Percentiles rank a stretch among this genome's conserved stretches.
Evolutionary conservation across 2,329 filamentous ascomycete species (phyloP).

Genomic region (Venturia nashicola): DNA sequence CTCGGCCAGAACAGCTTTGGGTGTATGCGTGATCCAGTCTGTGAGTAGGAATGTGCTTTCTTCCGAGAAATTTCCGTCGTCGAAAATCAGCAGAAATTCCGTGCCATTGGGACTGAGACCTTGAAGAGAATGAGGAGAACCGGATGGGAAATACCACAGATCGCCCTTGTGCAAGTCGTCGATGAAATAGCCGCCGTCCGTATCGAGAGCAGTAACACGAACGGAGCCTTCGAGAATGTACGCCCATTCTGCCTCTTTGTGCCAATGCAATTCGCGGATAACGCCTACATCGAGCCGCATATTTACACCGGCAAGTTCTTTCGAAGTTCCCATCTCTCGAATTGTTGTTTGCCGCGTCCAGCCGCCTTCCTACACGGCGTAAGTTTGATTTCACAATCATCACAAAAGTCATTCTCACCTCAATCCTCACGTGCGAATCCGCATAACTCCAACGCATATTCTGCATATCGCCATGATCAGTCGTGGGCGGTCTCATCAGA

Average conservation of each 20-base stretch:
- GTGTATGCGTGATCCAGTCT: constrained; percentile 63
- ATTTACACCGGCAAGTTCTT: constrained; percentile 65
- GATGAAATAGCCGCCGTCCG: constrained; percentile 64
- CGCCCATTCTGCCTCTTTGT: constrained; percentile 70
- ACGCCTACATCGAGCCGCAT: constrained; percentile 64
- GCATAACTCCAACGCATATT: constrained; percentile 57
- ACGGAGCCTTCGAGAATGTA: constrained; percentile 61
- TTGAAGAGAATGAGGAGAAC: constrained; percentile 66
- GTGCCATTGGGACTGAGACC: constrained; percentile 54
- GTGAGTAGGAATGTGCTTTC: constrained; percentile 61
- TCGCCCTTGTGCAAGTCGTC: constrained; percentile 67
- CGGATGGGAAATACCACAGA: constrained; percentile 70
- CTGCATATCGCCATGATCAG: constrained; percentile 56
- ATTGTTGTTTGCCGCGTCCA: constrained; percentile 66
- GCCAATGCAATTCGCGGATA: constrained; percentile 70
- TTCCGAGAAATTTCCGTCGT: constrained; percentile 47
- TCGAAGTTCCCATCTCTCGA: constrained; percentile 50
- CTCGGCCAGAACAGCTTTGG: constrained; percentile 58
- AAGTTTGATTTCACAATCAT: neutral
- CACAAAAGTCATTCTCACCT: constrained; percentile 27
- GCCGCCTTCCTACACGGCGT: constrained; percentile 40
- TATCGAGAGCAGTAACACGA: constrained; percentile 60
- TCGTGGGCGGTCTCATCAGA: constrained; percentile 58
- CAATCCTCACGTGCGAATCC: constrained; percentile 34
- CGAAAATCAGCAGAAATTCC: constrained; percentile 52